A percentile compares a stretch with the other conserved stretches of the same genome.
phyloP scores from a whole-genome alignment of 495 filamentous ascomycete genomes.

The Cercophora sp. region DNA sequence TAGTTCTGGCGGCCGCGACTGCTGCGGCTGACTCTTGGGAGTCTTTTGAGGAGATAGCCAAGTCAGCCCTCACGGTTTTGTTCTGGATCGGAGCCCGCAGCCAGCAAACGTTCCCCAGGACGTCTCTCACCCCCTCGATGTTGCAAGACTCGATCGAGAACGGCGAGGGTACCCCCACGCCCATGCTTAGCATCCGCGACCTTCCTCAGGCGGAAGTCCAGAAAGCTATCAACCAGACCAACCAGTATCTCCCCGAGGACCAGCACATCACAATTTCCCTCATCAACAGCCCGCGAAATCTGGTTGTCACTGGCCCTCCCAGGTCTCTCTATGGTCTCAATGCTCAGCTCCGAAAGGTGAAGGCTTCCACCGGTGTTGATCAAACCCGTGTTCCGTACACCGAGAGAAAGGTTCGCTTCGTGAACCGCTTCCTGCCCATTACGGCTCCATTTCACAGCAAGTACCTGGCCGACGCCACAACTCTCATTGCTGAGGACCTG shows the following conservation, averaged over 20 bases:
- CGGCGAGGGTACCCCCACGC: constrained; percentile 89
- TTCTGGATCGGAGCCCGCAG: constrained; percentile 99
- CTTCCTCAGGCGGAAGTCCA: constrained; percentile 80
- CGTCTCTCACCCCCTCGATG: constrained; percentile 84
- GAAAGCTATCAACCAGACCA: constrained; percentile 91
- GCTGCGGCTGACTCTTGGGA: constrained; percentile 87
- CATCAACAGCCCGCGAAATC: constrained; percentile 92
- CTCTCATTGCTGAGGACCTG: constrained; percentile 78
- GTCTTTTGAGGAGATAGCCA: constrained; percentile 72
- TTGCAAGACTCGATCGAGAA: constrained; percentile 93
- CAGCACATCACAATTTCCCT: constrained; percentile 93
- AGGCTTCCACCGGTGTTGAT: constrained; percentile 92
- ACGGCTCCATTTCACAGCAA: constrained; percentile 97
- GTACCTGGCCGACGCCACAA: constrained; percentile 75
- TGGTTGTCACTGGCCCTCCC: constrained; percentile 94
- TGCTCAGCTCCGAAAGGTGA: constrained; percentile 87
- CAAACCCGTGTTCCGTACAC: constrained; percentile 94
- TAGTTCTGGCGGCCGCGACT: constrained; percentile 90
- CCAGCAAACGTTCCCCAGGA: constrained; percentile 93
- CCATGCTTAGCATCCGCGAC: constrained; percentile 96
- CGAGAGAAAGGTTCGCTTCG: constrained; percentile 91
- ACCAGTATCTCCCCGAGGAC: constrained; percentile 87
- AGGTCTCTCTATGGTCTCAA: constrained; percentile 96
- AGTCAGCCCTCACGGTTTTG: constrained; percentile 80
- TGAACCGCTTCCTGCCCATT: constrained; percentile 95